These are phyloP conservation scores for Monosporozyma siamensis DNA, from an alignment of 805 yeast genomes.

Conservation along the genomic window DNA sequence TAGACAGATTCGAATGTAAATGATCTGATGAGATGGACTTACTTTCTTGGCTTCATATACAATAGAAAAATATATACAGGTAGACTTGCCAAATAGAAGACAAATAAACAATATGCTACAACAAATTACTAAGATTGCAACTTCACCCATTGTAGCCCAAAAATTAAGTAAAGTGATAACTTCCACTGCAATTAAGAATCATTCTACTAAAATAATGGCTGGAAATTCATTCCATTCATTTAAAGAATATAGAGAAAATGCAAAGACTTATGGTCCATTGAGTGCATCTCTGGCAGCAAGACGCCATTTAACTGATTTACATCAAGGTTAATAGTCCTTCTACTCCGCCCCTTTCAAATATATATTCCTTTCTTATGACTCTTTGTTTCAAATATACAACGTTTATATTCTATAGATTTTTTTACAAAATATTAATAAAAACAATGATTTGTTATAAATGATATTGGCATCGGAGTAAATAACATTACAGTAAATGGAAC, in stretches of 20 bases:
- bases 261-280: conserved; percentile 33
- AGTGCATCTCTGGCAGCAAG: conserved; percentile 20
- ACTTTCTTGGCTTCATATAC: too few species aligned
- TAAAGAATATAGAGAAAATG: conserved; percentile 32
- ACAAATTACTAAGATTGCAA: not conserved
- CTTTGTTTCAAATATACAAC: not conserved
- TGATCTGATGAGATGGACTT: too few species aligned
- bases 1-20: too few species aligned
- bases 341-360: too few species aligned
- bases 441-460: not conserved
- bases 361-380: not conserved
- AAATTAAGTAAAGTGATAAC: not conserved
- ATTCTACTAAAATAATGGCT: conserved; percentile 5
- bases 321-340: not conserved
- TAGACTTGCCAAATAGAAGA: too few species aligned
- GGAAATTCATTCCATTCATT: conserved; percentile 32
- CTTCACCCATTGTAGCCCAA: not conserved
- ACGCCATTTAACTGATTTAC: conserved; percentile 12
- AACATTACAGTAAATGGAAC: conserved; percentile 48
- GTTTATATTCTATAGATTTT: not conserved
- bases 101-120: too few species aligned
- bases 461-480: conserved; percentile 4
- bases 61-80: not conserved
- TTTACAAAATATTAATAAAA: too few species aligned
- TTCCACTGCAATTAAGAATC: not conserved